Conservation (phyloP, 257 asterid genomes). For the Solanum stenotomum region DNA sequence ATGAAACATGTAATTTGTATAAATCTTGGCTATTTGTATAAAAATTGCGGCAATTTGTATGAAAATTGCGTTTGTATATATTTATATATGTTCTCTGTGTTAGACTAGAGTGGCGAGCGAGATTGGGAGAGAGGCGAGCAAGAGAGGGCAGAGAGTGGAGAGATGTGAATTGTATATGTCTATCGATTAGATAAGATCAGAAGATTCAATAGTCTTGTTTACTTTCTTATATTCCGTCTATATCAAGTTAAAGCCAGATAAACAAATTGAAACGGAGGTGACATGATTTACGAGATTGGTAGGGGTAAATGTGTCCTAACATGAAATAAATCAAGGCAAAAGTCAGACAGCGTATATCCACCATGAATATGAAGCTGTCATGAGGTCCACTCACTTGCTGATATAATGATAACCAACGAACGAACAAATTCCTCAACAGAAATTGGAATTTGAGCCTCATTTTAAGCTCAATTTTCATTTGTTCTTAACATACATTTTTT, state of each 20-base stretch:
- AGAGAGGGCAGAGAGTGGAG: too few relatives aligned
- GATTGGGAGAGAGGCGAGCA: too few relatives aligned
- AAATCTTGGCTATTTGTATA: too few relatives aligned
- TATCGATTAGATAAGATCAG: too few relatives aligned
- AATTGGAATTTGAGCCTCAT: constrained; percentile 7
- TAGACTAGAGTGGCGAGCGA: too few relatives aligned
- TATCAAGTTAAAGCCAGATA: not conserved
- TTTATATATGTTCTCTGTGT: too few relatives aligned
- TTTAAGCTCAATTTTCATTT: constrained; percentile 4
- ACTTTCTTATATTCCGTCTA: too few relatives aligned
- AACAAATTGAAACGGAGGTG: not conserved
- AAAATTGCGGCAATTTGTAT: too few relatives aligned
- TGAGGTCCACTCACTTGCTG: constrained; percentile 9
- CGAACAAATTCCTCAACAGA: not conserved
- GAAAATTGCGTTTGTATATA: too few relatives aligned
- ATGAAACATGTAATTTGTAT: too few relatives aligned
- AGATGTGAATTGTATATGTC: not conserved
- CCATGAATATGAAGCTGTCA: constrained; percentile 5
- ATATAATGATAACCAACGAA: constrained; percentile 9
- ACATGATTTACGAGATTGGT: not conserved
- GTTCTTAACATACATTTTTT: not conserved
- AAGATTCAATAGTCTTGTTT: not conserved
- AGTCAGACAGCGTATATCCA: not conserved
- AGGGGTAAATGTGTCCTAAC: not conserved
- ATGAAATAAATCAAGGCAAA: not conserved